Base-by-base conservation (phyloP, 495 filamentous ascomycete genomes). In the Podospora pseudocomata region DNA sequence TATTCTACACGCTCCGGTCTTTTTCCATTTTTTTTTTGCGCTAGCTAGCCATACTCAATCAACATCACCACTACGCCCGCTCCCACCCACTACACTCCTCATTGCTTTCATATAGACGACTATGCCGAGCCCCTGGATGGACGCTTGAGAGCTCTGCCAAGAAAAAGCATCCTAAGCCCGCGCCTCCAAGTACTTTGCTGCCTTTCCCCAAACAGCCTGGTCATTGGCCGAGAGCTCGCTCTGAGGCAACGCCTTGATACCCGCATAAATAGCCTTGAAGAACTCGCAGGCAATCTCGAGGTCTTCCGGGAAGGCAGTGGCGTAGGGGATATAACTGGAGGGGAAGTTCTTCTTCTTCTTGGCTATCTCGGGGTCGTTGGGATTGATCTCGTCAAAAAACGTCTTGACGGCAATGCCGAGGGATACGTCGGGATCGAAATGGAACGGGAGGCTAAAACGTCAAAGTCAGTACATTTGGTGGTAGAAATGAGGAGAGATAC, bases 381-480 rank as follows among this genome's bases (percentile, higher is more conserved):
- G 85, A 57, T 87, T 79, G 28, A 86, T 80, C 64, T 97, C 94
- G 73, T 99, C 96, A 23, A 99, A 85, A 76, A 96, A 94, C 5
- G 91, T 93, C 77, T 96, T 93, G 27, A 95, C 91, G 3, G 93
- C 93, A 73, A 98, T 95, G 19, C 92, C 94, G 32, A 96, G 84
- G 53, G 88, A 91, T 56, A 92, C 91, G 71, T 96, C 92, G 57
- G 91, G 90, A 72, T 95, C 90, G 18, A 87, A 84, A 67, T 90
- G 87, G 74, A 99, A 96, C 9, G 96, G 95, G 30, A 99, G 83
- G 57, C 92, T 97, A 62, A 62, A 4, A 26, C 53, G n/a, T 16
- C 28, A 26, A 71, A 84, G 66, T 63, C n/a, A 28, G 23, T 30
- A 19, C 67, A 59, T 65, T 26, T 32, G 65, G 28, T 19, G 28